Base-by-base conservation (phyloP, 2,329 filamentous ascomycete species). In the Leptographium radiaticola region DNA sequence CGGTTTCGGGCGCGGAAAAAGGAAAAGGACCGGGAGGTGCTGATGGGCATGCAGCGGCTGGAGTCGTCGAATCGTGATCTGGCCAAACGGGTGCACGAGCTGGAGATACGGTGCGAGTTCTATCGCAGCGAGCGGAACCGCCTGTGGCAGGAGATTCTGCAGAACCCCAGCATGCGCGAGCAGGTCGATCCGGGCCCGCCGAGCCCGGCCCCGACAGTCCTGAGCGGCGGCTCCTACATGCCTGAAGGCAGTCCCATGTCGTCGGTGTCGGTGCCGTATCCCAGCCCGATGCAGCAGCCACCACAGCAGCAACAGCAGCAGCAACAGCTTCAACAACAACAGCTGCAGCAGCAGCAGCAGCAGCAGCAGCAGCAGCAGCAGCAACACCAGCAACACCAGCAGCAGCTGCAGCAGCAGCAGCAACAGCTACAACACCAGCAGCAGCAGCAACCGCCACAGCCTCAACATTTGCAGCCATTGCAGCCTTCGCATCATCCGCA, bases 1-100 rank as follows among this genome's bases (percentile, higher is more conserved):
- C 78, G 89, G 56, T 93, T 94, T 59, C 79, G 89, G 53, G 81
- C 83, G 63, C 79, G 89, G 56, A 83, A 89, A 63, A 94, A 94
- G 69, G 87, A 89, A 63, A 84, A 86, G 65, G 87, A 91, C 65
- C 80, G 79, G 61, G 84, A 89, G 65, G 84, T 84, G 55, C 79
- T 80, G 16, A 75, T 77, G 53, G 83, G 79, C 50, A 82, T 91
- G 58, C 75, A 85, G 51, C 79, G 82, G 59, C 71, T 91, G 53
- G 83, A 88, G 63, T 74, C 78, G 52, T 77, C 84, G 59, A 75
- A 84, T 53, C 78, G 83, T 49, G 81, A 88, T n/a, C 68, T 88
- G 55, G 70, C 76, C 54, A 70, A 71, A 36, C 70, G 72, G 33
- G 64, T 79, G 8, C 74, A 76, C 36, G 74, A 79, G 10, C 57